Base-by-base conservation (phyloP, 805 yeast genomes). In the Clavispora carvajalis region DNA sequence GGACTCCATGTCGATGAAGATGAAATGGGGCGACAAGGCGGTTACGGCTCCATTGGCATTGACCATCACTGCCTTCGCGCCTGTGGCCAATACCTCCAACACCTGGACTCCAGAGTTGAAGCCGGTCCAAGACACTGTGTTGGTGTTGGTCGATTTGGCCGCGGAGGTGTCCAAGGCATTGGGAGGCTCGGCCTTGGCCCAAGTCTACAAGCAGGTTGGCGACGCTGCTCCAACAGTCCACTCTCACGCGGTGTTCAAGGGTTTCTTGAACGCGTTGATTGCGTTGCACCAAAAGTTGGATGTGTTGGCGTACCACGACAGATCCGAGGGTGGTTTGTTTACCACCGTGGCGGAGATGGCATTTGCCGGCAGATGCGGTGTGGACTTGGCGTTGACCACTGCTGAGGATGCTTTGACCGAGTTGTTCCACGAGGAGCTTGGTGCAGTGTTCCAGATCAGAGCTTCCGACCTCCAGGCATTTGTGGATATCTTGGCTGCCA, bases 1-100 rank as follows among this genome's bases (percentile, higher is more conserved):
- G 69, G 99, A 93, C 64, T 89, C 97, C 25, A 89, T 93, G 96
- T 89, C 98, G 17, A 91, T 93, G 99, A 88, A 89, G 70, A 93
- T 93, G 98, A 82, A 84, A 57, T 93, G 99, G 99, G 86, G 76
- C 37, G 78, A 80, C 49, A 86, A 83, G 55, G 95, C 88, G 63
- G 98, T 93, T 33, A 81, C 93, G 46, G 88, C 97, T n/a, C 99
- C 99, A 36, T 71, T 93, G 58, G 84, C 97, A 10, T 77, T 91
- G 54, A 84, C 86, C 36, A 75, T 91, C 52, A 90, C 99, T 17
- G 93, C 98, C 0, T 93, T 91, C 61, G 86, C 85, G 44, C 87
- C 95, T 25, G 97, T 93, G 36, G 68, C 67, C 34, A 74, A 90
- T 60, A 90, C 96, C 23, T 75, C 88, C 26, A 80, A 76, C 45